These are phyloP conservation scores for Tetradesmus lagerheimii DNA, from an alignment of 139 green algal genomes.

Conservation along the genomic window DNA sequence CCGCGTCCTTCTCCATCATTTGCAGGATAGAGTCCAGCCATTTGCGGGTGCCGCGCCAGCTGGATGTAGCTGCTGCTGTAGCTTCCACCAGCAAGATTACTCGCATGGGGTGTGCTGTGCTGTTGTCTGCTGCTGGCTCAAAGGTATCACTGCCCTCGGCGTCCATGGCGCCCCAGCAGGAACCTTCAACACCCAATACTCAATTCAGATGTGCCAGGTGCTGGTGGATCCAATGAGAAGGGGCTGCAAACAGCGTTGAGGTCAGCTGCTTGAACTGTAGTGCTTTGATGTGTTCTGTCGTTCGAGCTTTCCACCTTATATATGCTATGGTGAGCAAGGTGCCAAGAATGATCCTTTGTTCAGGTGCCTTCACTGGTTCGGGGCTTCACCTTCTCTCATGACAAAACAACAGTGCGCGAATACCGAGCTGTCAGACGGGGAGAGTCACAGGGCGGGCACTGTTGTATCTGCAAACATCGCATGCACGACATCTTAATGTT, in stretches of 20 bases:
- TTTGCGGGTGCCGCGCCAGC: conserved; percentile 6
- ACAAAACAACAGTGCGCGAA: not conserved
- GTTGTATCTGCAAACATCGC: too few relatives aligned
- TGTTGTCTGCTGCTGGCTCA: not conserved
- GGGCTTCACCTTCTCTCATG: not conserved
- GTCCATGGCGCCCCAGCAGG: not conserved
- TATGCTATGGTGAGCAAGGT: too few relatives aligned
- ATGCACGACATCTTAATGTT: too few relatives aligned
- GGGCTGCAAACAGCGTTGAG: not conserved
- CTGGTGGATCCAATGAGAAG: not conserved
- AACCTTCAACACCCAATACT: not conserved
- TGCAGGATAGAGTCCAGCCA: conserved; percentile 37
- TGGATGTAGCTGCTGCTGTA: conserved; percentile 28
- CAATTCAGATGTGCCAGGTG: not conserved
- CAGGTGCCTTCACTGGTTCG: too few relatives aligned
- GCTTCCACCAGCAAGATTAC: conserved; percentile 38
- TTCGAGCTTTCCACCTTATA: not conserved
- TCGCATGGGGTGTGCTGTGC: not conserved
- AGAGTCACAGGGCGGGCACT: not conserved
- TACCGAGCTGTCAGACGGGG: not conserved
- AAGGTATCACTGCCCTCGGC: conserved; percentile 15
- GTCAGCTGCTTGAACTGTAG: not conserved
- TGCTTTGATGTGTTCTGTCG: not conserved
- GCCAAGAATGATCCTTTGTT: too few relatives aligned
- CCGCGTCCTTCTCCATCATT: conserved; percentile 25